These are phyloP conservation scores for Purshia tridentata DNA, from an alignment of 306 rosid species.

Conservation along the genomic window DNA sequence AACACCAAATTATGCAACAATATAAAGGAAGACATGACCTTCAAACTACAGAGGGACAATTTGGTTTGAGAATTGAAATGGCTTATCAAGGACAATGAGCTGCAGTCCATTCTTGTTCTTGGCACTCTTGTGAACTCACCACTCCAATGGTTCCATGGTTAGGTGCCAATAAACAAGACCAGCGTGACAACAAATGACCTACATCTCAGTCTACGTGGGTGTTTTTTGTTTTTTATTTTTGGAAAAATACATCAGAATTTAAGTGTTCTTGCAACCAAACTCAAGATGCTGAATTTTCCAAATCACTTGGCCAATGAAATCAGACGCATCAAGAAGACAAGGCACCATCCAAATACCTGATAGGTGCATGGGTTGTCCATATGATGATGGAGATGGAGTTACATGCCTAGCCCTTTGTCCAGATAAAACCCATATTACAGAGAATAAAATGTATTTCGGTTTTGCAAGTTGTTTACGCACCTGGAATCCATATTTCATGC, in stretches of 20 bases:
- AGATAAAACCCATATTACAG: background rate
- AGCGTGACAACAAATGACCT: background rate
- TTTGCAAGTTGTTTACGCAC: constrained; percentile 36
- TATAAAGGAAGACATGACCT: background rate
- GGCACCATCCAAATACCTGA: background rate
- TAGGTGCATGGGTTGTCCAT: background rate
- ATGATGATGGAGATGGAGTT: background rate
- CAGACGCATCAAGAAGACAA: background rate
- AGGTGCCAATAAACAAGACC: background rate
- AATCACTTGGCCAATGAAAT: background rate
- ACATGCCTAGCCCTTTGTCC: constrained; percentile 4
- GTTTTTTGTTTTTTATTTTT: background rate
- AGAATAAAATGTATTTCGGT: constrained; percentile 6
- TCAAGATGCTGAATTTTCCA: background rate
- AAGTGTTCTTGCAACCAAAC: background rate
- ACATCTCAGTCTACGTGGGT: background rate
- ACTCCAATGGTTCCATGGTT: constrained; percentile 13
- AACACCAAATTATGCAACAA: constrained; percentile 16
- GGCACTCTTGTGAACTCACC: background rate
- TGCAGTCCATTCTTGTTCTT: constrained; percentile 6
- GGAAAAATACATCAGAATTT: background rate
- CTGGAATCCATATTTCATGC: constrained; percentile 98
- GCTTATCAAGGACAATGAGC: constrained; percentile 22
- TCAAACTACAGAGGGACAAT: constrained; percentile 10
- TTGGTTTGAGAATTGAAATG: constrained; percentile 12